Base-by-base conservation (phyloP, 2,329 filamentous ascomycete genomes). In the Phialophora chinensis region DNA sequence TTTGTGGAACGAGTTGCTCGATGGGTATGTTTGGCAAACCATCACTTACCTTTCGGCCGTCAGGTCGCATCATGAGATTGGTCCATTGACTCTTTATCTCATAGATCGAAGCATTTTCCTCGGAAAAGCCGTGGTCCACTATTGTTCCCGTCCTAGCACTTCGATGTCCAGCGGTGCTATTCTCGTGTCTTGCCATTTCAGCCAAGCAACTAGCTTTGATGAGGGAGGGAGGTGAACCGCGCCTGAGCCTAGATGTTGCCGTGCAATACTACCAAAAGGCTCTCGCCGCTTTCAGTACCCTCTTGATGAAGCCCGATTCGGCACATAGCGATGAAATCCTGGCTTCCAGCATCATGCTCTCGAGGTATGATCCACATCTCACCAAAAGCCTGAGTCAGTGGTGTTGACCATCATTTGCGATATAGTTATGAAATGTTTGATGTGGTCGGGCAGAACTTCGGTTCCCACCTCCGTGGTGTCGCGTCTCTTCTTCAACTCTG, bases 281-380 rank as follows among this genome's bases (percentile, higher is more conserved):
- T 7, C 47, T 61, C 17, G 44, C 42, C 23, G 59, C 59, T n/a
- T 52, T 61, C 59, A 54, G 59, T 20, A 27, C 29, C 12, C 47
- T 61, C 5, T 61, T 61, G 20, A 61, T 38, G 31, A 17, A 61
- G 11, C 29, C 59, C 3, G 59, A 61, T 27, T 53, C 31, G 10
- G 59, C 59, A 25, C n/a, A 27, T 20, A 61, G 59, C 27, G 59
- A 61, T 27, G 29, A 61, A 53, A 61, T 61, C 10, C 49, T 61
- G 59, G 59, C 59, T 20, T 61, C 59, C 27, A 52, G 59, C 59
- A 61, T 54, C 47, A 61, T 61, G 59, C 59, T 61, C 33, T 61
- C 59, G 4, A 35, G 47, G 59, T 61, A 54, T n/a, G 59, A n/a
- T 44, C 29, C 20, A 14, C 12, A 25, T 58, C 2, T 11, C 17